phyloP scores from a whole-genome alignment of 176 grass and related monocot genomes.

The Stipa capillata region DNA sequence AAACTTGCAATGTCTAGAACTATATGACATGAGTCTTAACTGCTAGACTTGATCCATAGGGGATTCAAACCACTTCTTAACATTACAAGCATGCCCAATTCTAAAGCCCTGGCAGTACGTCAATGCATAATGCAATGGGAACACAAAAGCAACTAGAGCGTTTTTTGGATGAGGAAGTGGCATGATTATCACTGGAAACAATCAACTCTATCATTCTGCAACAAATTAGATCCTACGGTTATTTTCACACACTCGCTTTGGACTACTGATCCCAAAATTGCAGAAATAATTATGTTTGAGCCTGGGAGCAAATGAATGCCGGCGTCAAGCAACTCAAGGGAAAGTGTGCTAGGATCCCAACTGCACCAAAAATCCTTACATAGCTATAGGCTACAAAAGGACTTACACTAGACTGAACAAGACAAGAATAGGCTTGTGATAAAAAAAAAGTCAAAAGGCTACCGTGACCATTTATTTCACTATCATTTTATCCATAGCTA shows the following conservation, averaged over 20 bases:
- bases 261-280: background rate
- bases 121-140: background rate
- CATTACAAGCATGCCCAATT: no score
- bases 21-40: background rate
- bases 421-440: no score
- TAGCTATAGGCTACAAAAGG: background rate
- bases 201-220: background rate
- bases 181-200: background rate
- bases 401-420: no score
- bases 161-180: background rate
- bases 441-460: no score
- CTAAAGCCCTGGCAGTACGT: no score
- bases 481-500: no score
- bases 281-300: background rate
- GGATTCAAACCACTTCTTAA: background rate
- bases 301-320: background rate
- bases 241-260: background rate
- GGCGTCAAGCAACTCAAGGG: background rate
- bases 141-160: background rate
- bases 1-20: no score
- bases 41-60: background rate
- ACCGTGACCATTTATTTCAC: no score
- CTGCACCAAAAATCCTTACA: background rate
- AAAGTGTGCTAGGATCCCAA: background rate
- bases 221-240: background rate